These are phyloP conservation scores for Boletus sensibilis DNA, from an alignment of 768 basidiomycete species.

Conservation along the genomic window DNA sequence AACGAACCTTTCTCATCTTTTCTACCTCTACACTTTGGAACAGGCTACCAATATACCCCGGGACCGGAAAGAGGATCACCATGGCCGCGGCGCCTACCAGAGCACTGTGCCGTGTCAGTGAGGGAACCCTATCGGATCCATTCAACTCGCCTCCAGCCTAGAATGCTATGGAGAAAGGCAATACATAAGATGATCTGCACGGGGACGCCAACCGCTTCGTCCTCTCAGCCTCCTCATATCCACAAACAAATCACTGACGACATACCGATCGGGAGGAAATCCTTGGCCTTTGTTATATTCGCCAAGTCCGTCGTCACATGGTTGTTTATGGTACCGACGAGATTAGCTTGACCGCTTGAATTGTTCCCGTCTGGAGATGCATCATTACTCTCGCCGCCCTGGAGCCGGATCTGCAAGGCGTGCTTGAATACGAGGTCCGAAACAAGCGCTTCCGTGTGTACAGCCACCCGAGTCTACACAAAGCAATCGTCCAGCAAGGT, in stretches of 20 bases:
- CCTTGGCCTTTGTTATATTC: conserved; percentile 12
- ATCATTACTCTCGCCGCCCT: conserved; percentile 3
- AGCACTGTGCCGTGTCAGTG: conserved; percentile 45
- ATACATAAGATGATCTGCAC: conserved; percentile 2
- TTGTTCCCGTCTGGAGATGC: neutral
- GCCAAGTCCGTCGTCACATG: conserved; percentile 51
- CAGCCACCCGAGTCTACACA: conserved; percentile 40
- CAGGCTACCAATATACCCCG: conserved; percentile 51
- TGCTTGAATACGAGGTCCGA: conserved; percentile 55
- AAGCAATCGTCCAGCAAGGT: neutral
- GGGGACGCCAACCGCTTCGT: conserved; percentile 4
- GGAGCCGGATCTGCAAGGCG: conserved; percentile 53
- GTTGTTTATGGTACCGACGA: conserved; percentile 78
- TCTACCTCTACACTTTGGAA: conserved; percentile 48
- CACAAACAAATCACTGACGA: too few relatives aligned
- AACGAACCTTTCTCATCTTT: conserved; percentile 44
- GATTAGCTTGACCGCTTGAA: conserved; percentile 38
- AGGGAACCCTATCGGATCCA: conserved; percentile 26
- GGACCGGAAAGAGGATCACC: conserved; percentile 53
- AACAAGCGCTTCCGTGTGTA: conserved; percentile 51
- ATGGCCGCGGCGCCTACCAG: conserved; percentile 57
- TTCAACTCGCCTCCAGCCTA: conserved; percentile 10
- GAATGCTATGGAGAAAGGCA: conserved; percentile 3
- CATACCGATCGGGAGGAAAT: conserved; percentile 9
- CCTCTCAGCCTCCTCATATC: conserved; percentile 34